A percentile compares a stretch with the other conserved stretches of the same genome.
Evolutionary conservation across 1,139 yeast genomes (phyloP).

Genomic region (Hansenula lynferdii): DNA sequence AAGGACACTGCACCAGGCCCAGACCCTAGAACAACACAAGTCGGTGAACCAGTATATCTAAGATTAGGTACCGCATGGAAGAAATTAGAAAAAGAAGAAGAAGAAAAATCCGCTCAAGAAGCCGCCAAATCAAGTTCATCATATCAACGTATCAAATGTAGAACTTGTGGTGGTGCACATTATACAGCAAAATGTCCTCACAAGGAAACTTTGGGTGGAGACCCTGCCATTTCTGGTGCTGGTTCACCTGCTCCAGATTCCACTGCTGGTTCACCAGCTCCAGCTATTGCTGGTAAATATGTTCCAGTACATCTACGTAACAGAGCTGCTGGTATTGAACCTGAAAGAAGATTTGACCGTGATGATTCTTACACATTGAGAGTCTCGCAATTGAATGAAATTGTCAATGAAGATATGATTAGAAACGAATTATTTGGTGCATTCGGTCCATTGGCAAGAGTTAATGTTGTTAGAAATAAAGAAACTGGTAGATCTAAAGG

Average conservation of each 20-base stretch:
- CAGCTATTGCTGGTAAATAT: slow-evolving; percentile 40
- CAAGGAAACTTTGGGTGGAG: slow-evolving; percentile 76
- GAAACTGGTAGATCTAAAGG: slow-evolving; percentile 96
- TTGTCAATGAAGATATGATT: slow-evolving; percentile 79
- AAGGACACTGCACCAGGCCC: slow-evolving; percentile 77
- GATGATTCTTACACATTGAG: slow-evolving; percentile 89
- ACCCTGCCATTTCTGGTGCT: slow-evolving; percentile 33
- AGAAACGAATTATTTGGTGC: slow-evolving; percentile 66
- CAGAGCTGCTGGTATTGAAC: slow-evolving; percentile 49
- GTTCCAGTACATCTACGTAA: slow-evolving; percentile 78
- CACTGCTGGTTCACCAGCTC: slow-evolving; percentile 22
- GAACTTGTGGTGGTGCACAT: slow-evolving; percentile 93
- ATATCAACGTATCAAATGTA: slow-evolving; percentile 60
- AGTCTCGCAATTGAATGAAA: slow-evolving; percentile 85
- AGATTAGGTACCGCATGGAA: slow-evolving; percentile 72
- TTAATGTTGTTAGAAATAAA: slow-evolving; percentile 82
- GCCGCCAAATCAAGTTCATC: slow-evolving; percentile 43
- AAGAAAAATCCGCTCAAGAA: slow-evolving; percentile 54
- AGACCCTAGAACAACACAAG: slow-evolving; percentile 80
- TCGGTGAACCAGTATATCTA: slow-evolving; percentile 77
- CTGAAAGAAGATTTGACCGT: slow-evolving; percentile 50
- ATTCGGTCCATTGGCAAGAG: slow-evolving; percentile 75
- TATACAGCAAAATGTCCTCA: slow-evolving; percentile 95
- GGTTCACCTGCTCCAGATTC: slow-evolving; percentile 27
- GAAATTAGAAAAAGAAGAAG: slow-evolving; percentile 59